These are phyloP conservation scores for Penicillium frequentans DNA, from an alignment of 2,329 filamentous ascomycete genomes.

Conservation along the genomic window DNA sequence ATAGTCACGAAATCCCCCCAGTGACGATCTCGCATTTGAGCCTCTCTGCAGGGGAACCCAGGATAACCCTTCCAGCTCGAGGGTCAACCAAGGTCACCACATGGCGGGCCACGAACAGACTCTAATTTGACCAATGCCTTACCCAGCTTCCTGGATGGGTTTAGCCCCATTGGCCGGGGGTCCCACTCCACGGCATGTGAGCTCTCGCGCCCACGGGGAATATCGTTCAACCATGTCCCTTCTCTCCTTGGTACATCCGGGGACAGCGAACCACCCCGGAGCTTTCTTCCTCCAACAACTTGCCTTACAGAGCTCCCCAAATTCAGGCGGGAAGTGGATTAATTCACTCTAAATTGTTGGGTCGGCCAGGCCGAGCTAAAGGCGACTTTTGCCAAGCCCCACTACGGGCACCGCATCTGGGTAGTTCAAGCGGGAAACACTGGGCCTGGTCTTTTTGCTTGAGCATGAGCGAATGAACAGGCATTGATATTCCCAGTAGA, in stretches of 20 bases:
- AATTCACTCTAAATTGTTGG: not conserved
- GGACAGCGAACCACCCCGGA: not conserved
- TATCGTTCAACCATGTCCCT: not conserved
- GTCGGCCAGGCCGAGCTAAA: not conserved
- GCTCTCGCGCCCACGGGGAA: constrained; percentile 4
- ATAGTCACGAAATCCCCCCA: constrained; percentile 12
- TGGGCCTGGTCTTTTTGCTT: not conserved
- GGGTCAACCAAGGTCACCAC: constrained; percentile 8
- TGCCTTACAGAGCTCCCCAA: not conserved
- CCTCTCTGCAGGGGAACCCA: constrained; percentile 21
- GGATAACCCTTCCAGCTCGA: constrained; percentile 13
- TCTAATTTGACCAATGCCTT: constrained; percentile 7
- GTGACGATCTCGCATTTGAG: constrained; percentile 27
- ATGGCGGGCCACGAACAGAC: constrained; percentile 3
- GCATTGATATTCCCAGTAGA: not conserved
- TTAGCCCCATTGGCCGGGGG: constrained; percentile 10
- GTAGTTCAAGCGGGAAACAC: not conserved
- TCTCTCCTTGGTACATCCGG: not conserved
- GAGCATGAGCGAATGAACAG: no score
- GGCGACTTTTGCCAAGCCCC: not conserved
- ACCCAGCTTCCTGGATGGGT: constrained; percentile 19
- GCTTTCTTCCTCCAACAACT: not conserved
- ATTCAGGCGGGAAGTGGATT: not conserved
- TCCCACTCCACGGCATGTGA: constrained; percentile 10
- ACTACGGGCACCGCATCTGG: not conserved